phyloP scores from a whole-genome alignment of 441 rosid genomes.

The Melastoma candidum region DNA sequence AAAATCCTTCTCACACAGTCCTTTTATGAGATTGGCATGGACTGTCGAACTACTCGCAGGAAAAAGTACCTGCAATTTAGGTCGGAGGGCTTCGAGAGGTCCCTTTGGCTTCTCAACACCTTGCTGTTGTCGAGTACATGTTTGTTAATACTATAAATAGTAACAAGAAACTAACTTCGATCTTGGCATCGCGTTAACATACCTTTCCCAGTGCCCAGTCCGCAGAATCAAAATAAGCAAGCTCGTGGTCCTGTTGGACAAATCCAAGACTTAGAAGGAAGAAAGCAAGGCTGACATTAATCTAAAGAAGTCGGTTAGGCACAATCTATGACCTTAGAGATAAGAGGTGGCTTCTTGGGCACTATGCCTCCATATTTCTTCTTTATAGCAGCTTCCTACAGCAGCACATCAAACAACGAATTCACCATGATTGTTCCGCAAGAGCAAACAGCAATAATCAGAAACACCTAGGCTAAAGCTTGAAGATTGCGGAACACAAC shows the following conservation, averaged over 20 bases:
- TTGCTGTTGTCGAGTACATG: slow-evolving; percentile 52
- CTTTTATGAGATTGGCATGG: too few relatives aligned
- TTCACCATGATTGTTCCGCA: too few relatives aligned
- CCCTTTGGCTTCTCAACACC: slow-evolving; percentile 98
- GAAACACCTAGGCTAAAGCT: not conserved
- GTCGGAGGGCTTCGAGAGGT: slow-evolving; percentile 98
- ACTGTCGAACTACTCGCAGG: too few relatives aligned
- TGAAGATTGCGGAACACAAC: too few relatives aligned
- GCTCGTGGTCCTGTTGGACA: slow-evolving; percentile 75
- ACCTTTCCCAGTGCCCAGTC: slow-evolving; percentile 99
- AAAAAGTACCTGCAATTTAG: slow-evolving; percentile 74
- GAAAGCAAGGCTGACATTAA: slow-evolving; percentile 1
- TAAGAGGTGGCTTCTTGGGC: slow-evolving; percentile 97
- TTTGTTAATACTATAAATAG: not conserved
- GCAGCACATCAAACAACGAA: too few relatives aligned
- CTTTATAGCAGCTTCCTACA: slow-evolving; percentile 66
- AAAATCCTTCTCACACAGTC: too few relatives aligned
- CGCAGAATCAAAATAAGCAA: slow-evolving; percentile 98
- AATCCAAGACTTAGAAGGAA: slow-evolving; percentile 12
- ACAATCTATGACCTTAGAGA: slow-evolving; percentile 40
- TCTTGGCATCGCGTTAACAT: slow-evolving; percentile 12
- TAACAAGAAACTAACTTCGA: slow-evolving; percentile 5
- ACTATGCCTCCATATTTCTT: slow-evolving; percentile 88
- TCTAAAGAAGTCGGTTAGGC: too few relatives aligned
- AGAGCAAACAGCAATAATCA: slow-evolving; percentile 3